Percentiles rank a stretch among this genome's conserved stretches.
These are phyloP conservation scores for Claviceps pazoutovae DNA, from an alignment of 2,329 filamentous ascomycete genomes.

Conservation along the genomic window DNA sequence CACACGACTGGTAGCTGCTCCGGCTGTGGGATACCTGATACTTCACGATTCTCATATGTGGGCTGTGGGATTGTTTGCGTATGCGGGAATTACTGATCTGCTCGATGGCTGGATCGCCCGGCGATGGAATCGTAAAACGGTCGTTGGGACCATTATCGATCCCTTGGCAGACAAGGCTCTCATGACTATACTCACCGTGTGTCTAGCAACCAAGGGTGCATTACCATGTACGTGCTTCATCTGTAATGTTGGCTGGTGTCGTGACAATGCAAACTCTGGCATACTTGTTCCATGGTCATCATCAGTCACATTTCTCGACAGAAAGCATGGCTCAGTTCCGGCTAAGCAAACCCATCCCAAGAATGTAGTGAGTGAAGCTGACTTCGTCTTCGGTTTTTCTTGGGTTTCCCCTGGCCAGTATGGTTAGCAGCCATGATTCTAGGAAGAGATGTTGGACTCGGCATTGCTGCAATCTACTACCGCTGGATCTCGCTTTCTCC, in stretches of 20 bases:
- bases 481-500: constrained; percentile 87
- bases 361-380: not conserved
- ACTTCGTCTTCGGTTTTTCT: not conserved
- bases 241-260: not conserved
- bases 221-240: constrained; percentile 50
- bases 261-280: not conserved
- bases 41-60: constrained; percentile 66
- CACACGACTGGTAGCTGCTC: constrained; percentile 69
- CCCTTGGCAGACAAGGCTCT: constrained; percentile 94
- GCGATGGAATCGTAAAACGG: constrained; percentile 75
- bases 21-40: constrained; percentile 77
- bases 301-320: too few relatives aligned
- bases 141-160: constrained; percentile 87
- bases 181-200: constrained; percentile 86
- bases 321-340: too few relatives aligned
- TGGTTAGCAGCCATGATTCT: constrained; percentile 87
- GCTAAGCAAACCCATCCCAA: too few relatives aligned
- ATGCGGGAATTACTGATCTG: constrained; percentile 82
- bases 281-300: too few relatives aligned
- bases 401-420: constrained; percentile 30
- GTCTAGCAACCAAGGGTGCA: constrained; percentile 67
- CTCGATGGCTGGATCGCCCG: constrained; percentile 91
- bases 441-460: constrained; percentile 73
- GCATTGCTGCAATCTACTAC: constrained; percentile 81
- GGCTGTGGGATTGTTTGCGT: constrained; percentile 77